Conservation (phyloP, 2,329 filamentous ascomycete genomes). For the Tolypocladium album region DNA sequence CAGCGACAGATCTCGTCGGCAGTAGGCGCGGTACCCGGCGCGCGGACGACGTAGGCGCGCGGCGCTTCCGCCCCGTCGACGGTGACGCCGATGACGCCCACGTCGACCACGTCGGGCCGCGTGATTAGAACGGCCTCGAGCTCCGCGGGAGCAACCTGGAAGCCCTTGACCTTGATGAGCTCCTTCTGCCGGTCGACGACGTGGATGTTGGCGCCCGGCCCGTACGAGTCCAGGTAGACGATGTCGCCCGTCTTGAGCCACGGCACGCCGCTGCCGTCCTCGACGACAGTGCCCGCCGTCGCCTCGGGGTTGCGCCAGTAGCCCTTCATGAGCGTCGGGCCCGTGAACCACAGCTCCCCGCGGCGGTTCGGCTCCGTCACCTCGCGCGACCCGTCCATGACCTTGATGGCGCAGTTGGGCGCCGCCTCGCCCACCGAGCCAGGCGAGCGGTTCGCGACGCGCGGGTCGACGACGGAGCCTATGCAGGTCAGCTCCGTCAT, state of each 20-base stretch:
- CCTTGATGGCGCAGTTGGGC: not conserved
- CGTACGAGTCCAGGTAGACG: constrained; percentile 57
- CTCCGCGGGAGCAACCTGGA: constrained; percentile 49
- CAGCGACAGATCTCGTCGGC: constrained; percentile 3
- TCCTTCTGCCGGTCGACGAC: constrained; percentile 68
- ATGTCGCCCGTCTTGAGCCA: constrained; percentile 79
- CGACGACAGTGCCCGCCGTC: constrained; percentile 61
- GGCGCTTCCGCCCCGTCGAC: constrained; percentile 46
- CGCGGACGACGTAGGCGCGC: constrained; percentile 48
- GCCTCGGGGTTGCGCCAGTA: constrained; percentile 77
- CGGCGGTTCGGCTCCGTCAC: constrained; percentile 55
- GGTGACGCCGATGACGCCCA: constrained; percentile 52
- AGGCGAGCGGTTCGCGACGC: not conserved
- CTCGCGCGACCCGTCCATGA: constrained; percentile 27
- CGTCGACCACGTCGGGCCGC: constrained; percentile 42
- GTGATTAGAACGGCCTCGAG: constrained; percentile 26
- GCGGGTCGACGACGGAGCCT: not conserved
- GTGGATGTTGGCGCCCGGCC: constrained; percentile 51
- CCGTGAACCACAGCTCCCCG: constrained; percentile 70
- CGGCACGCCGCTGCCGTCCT: constrained; percentile 44
- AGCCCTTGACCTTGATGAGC: constrained; percentile 50
- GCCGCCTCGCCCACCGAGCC: not conserved
- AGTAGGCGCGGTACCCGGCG: constrained; percentile 7
- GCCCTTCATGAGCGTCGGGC: constrained; percentile 63
- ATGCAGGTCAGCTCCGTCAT: not conserved